These are phyloP conservation scores for Dalbergia cultrata DNA, from an alignment of 306 rosid species.

Conservation along the genomic window DNA sequence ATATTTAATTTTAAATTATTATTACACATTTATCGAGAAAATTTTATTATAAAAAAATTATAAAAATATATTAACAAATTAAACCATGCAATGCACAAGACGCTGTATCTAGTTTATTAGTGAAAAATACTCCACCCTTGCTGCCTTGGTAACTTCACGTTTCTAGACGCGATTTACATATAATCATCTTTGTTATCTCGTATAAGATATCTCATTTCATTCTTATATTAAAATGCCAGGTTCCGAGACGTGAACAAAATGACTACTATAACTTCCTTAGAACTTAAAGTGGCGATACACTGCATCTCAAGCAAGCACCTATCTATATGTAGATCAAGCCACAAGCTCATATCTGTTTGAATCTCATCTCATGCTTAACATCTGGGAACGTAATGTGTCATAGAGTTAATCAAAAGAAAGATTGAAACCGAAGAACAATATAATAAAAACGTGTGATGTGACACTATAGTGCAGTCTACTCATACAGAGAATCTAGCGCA, in stretches of 20 bases:
- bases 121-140: not conserved
- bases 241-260: constrained; percentile 1
- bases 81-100: too few relatives aligned
- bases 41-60: too few relatives aligned
- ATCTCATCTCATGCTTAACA: not conserved
- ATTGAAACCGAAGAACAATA: not conserved
- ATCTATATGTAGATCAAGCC: not conserved
- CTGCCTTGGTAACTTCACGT: constrained; percentile 25
- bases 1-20: too few relatives aligned
- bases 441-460: too few relatives aligned
- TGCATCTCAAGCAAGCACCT: constrained; percentile 32
- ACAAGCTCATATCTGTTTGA: not conserved
- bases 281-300: constrained; percentile 28
- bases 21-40: too few relatives aligned
- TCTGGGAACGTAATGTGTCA: not conserved
- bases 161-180: not conserved
- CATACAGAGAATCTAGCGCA: not conserved
- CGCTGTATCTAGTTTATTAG: too few relatives aligned
- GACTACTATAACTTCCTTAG: constrained; percentile 28
- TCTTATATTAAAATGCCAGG: not conserved
- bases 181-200: not conserved
- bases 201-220: too few relatives aligned
- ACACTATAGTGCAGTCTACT: not conserved
- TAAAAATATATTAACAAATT: too few relatives aligned
- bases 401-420: not conserved